Percentiles rank a stretch among this genome's conserved stretches.
Evolutionary conservation across 2,329 filamentous ascomycete genomes (phyloP).

Genomic region (Waltergamsia citrina): DNA sequence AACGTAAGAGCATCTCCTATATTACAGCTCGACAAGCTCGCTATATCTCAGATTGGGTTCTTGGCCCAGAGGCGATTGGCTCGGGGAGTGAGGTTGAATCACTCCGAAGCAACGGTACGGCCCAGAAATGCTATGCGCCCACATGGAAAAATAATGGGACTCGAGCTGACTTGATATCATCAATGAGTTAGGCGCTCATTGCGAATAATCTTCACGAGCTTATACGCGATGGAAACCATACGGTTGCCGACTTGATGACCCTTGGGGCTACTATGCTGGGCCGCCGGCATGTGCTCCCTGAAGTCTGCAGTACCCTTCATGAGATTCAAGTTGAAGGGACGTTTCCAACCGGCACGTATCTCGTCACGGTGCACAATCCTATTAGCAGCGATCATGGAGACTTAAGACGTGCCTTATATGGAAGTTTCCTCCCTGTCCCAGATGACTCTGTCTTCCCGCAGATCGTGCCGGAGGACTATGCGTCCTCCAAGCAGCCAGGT

Average conservation of each 20-base stretch:
- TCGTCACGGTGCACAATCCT: conserved; percentile 89
- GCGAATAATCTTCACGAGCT: conserved; percentile 89
- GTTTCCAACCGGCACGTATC: conserved; percentile 81
- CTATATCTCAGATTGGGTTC: conserved; percentile 79
- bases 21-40: conserved; percentile 86
- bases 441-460: conserved; percentile 55
- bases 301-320: conserved; percentile 66
- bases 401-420: conserved; percentile 78
- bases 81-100: conserved; percentile 79
- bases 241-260: conserved; percentile 86
- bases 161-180: too few relatives aligned
- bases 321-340: conserved; percentile 93
- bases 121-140: background rate
- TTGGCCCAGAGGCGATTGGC: conserved; percentile 84
- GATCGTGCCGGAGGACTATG: conserved; percentile 55
- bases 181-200: conserved; percentile 62
- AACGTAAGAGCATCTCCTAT: background rate
- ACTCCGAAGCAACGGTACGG: conserved; percentile 70
- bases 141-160: background rate
- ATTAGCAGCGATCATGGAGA: conserved; percentile 81
- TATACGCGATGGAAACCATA: conserved; percentile 91
- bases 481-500: conserved; percentile 62
- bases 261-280: conserved; percentile 89
- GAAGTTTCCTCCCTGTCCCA: conserved; percentile 80
- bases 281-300: conserved; percentile 80